Conservation (phyloP, 495 filamentous ascomycete species). For the Neurospora tetrasperma region DNA sequence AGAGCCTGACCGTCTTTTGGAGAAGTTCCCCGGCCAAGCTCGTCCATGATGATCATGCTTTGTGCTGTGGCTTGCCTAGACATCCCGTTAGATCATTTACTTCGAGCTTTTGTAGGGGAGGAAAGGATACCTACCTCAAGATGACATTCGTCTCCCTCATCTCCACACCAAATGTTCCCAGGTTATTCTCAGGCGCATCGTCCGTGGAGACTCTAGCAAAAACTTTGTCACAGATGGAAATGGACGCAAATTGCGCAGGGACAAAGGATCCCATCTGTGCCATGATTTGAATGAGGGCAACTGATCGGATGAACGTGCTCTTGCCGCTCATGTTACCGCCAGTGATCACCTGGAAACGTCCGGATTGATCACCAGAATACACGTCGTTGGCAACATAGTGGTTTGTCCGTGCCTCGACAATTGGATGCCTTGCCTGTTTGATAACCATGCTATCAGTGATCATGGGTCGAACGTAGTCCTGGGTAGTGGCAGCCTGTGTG, state of each 20-base stretch:
- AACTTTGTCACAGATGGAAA: constrained; percentile 70
- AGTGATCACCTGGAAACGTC: constrained; percentile 84
- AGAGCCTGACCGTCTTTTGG: constrained; percentile 81
- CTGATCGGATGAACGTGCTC: constrained; percentile 82
- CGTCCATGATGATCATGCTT: constrained; percentile 81
- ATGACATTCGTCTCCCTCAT: constrained; percentile 96
- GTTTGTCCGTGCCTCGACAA: constrained; percentile 45
- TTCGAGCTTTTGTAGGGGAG: constrained; percentile 29
- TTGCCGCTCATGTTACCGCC: constrained; percentile 99
- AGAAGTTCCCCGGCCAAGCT: constrained; percentile 87
- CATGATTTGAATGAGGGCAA: constrained; percentile 83
- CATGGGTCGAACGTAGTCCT: constrained; percentile 74
- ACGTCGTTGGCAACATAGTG: constrained; percentile 76
- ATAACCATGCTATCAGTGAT: constrained; percentile 67
- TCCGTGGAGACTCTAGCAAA: constrained; percentile 81
- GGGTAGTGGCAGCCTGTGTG: constrained; percentile 61
- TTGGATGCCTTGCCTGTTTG: constrained; percentile 73
- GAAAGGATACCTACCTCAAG: constrained; percentile 43
- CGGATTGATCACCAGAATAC: constrained; percentile 66
- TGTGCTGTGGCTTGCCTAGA: constrained; percentile 55
- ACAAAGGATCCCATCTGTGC: constrained; percentile 89
- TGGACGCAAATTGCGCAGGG: constrained; percentile 71
- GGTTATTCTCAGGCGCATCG: constrained; percentile 82
- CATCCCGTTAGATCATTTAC: constrained; percentile 16
- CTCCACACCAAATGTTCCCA: constrained; percentile 87